A percentile compares a stretch with the other conserved stretches of the same genome.
Conservation (phyloP, 495 filamentous ascomycete species). For the Lasiosphaeria hispida region DNA sequence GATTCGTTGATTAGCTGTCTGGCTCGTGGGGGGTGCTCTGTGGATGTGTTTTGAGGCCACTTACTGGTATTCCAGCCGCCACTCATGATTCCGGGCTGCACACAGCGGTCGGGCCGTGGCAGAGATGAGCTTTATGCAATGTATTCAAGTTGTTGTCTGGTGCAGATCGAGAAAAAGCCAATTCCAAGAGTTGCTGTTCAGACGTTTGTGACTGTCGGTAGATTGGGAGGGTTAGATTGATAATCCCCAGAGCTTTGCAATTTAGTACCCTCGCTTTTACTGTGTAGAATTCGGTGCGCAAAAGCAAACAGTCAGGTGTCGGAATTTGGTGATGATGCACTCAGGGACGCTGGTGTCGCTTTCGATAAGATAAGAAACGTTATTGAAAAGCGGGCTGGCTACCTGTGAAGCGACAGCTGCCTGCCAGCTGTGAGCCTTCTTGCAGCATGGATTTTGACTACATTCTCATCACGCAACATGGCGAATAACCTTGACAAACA, state of each 20-base stretch:
- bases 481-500: too few relatives aligned
- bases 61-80: conserved; percentile 59
- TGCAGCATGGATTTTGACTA: too few relatives aligned
- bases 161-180: too few relatives aligned
- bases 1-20: conserved; percentile 36
- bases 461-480: too few relatives aligned
- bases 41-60: conserved; percentile 12
- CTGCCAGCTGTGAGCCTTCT: too few relatives aligned
- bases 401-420: neutral
- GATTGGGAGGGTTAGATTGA: too few relatives aligned
- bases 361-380: conserved; percentile 11
- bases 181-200: too few relatives aligned
- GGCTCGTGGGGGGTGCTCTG: neutral
- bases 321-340: conserved; percentile 11
- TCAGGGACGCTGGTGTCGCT: neutral
- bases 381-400: neutral
- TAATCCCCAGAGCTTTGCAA: too few relatives aligned
- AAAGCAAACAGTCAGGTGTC: too few relatives aligned
- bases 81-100: conserved; percentile 45
- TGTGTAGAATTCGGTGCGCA: neutral
- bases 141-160: too few relatives aligned
- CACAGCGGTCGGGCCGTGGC: neutral
- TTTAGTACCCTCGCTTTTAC: neutral
- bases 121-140: neutral
- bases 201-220: too few relatives aligned